phyloP scores from a whole-genome alignment of 208 protist species.

The Tritrichomonas musculus region DNA sequence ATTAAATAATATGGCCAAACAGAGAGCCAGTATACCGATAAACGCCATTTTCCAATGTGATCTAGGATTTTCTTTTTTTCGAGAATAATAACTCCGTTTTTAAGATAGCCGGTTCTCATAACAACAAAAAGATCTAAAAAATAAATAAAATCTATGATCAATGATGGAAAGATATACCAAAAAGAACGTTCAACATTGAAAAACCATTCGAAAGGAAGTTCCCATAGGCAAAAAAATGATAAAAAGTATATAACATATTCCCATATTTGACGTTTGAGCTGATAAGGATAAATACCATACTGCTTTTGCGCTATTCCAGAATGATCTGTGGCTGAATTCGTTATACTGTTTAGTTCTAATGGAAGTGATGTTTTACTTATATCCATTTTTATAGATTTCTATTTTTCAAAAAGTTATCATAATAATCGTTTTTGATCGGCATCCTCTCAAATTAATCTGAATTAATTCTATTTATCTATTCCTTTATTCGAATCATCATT shows the following conservation, averaged over 20 bases:
- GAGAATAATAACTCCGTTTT: neutral
- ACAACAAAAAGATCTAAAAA: neutral
- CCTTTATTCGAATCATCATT: no score
- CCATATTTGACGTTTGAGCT: neutral
- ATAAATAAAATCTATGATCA: neutral
- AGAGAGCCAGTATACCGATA: neutral
- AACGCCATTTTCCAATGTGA: neutral
- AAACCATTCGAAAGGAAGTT: neutral
- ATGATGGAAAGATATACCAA: neutral
- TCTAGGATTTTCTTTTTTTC: neutral
- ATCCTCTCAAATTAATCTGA: no score
- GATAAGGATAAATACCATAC: neutral
- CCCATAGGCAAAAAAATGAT: neutral
- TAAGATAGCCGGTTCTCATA: neutral
- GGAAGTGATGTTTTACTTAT: no score
- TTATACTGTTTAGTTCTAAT: no score
- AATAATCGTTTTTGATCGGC: no score
- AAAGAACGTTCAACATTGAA: neutral
- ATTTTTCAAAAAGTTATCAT: no score
- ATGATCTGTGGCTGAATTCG: no score
- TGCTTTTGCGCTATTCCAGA: no score
- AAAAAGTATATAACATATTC: conserved; percentile 6
- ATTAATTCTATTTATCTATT: no score
- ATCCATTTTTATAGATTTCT: no score
- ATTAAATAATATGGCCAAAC: neutral